phyloP scores from a whole-genome alignment of 495 filamentous ascomycete genomes.

The Penicillium paxilli region DNA sequence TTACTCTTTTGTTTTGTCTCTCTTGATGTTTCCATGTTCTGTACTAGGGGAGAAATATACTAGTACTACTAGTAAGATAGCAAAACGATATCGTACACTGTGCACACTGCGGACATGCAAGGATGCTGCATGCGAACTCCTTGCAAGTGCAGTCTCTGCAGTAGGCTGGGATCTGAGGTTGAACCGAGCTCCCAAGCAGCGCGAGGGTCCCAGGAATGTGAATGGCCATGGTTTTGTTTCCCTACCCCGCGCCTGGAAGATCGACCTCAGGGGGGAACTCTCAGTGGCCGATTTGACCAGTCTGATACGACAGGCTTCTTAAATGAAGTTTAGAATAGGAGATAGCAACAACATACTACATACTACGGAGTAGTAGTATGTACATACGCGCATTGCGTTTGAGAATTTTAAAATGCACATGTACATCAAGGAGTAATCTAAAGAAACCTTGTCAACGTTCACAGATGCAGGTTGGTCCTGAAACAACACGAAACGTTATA shows the following conservation, averaged over 20 bases:
- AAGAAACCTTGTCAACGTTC: not conserved
- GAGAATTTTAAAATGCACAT: too few species aligned
- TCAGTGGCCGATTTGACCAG: not conserved
- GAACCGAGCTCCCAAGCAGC: conserved; percentile 22
- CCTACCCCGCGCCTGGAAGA: conserved; percentile 15
- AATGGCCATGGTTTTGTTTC: conserved; percentile 1
- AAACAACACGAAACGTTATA: not conserved
- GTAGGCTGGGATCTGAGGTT: conserved; percentile 20
- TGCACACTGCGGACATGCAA: conserved; percentile 12
- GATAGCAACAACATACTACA: not conserved
- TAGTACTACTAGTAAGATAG: too few species aligned
- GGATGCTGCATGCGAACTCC: conserved; percentile 28
- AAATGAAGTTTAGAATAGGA: not conserved
- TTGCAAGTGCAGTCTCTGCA: conserved; percentile 20
- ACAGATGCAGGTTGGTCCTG: not conserved
- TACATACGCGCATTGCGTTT: too few species aligned
- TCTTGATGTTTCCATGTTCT: not conserved
- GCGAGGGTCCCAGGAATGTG: conserved; percentile 15
- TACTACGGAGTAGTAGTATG: too few species aligned
- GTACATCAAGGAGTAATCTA: not conserved
- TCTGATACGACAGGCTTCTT: not conserved
- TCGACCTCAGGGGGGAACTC: not conserved
- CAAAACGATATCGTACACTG: too few species aligned
- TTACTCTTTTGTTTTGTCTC: not conserved
- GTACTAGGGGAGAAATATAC: not conserved